phyloP scores from a whole-genome alignment of 1,284 basidiomycete genomes.

The Cryptococcus jaspeensis region DNA sequence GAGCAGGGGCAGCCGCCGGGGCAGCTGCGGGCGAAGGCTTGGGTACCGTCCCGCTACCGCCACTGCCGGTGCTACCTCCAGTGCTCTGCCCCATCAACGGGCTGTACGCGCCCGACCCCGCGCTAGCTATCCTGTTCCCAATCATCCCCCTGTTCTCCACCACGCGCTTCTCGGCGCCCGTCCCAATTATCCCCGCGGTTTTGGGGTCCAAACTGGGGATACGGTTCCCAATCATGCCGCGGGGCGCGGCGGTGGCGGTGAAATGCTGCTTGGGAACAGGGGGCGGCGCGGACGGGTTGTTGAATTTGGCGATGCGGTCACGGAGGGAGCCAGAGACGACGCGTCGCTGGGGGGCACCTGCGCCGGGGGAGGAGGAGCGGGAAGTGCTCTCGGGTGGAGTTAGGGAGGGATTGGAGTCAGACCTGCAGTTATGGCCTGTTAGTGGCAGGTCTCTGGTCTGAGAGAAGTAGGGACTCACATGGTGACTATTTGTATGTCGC shows the following conservation, averaged over 20 bases:
- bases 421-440: conserved; percentile 5
- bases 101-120: conserved; percentile 1
- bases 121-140: conserved; percentile 45
- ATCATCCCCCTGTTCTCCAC: conserved; percentile 40
- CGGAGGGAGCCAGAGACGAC: conserved; percentile 45
- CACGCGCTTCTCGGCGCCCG: conserved; percentile 23
- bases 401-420: conserved; percentile 13
- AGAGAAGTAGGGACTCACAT: too few relatives aligned
- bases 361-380: conserved; percentile 25
- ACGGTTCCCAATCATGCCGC: conserved; percentile 46
- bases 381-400: conserved; percentile 25
- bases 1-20: background rate
- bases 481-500: too few relatives aligned
- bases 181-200: conserved; percentile 32
- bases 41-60: background rate
- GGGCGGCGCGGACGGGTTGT: conserved; percentile 41
- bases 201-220: conserved; percentile 46
- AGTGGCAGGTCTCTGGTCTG: too few relatives aligned
- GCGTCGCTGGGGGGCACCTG: conserved; percentile 20
- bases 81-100: conserved; percentile 10
- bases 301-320: conserved; percentile 51
- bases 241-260: conserved; percentile 20
- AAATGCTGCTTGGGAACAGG: conserved; percentile 42
- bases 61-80: conserved; percentile 7
- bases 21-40: too few relatives aligned